Evolutionary conservation across 2,329 filamentous ascomycete species (phyloP), one percentile per base, ranked within the genome.

Genomic region (Nemania sp.): DNA sequence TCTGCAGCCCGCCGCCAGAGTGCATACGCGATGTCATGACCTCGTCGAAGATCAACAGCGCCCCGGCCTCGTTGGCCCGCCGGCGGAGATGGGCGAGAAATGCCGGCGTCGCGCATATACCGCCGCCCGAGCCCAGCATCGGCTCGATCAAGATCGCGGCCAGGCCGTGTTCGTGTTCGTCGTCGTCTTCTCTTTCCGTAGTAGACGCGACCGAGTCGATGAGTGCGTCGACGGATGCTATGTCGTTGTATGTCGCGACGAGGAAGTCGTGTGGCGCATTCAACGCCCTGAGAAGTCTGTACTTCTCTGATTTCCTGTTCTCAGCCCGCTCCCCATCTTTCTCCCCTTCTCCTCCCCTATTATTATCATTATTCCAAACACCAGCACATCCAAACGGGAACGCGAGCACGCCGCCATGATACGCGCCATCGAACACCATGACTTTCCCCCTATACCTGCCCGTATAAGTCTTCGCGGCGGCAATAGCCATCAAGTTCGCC

Each of bases 41-140:
- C 69, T 90, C 87, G 65, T 90, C 87, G 12, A 88, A 72, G 30
- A 90, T 83, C 59, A 90, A 78, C 1, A 90, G 53, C 0, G 81
- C 80, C 1, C 79, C 80, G 0, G 66, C 67, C 47, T 73, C 70
- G 24, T 68, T 71, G 1, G 82, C 77, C 5, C 74, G 71, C 0
- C 73, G 66, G 39, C 80, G 78, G 4, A 87, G 68, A 1, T 73
- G 73, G 8, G 67, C 55, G 22, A 88, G 66, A 59, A 88, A 89
- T 15, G 76, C 75, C 47, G 26, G 47, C 0, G 70, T 73, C 0
- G 73, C 84, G 0, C 75, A 71, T 5, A 84, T 77, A 48, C 79
- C 81, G 0, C 86, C 86, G 0, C 79, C 84, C 2, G 79, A 76
- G 0, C 84, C 85, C 59, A 88, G 83, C 77, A 90, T 83, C 0